Base-by-base conservation (phyloP, 805 yeast species). In the Yamadazyma philogaea region DNA sequence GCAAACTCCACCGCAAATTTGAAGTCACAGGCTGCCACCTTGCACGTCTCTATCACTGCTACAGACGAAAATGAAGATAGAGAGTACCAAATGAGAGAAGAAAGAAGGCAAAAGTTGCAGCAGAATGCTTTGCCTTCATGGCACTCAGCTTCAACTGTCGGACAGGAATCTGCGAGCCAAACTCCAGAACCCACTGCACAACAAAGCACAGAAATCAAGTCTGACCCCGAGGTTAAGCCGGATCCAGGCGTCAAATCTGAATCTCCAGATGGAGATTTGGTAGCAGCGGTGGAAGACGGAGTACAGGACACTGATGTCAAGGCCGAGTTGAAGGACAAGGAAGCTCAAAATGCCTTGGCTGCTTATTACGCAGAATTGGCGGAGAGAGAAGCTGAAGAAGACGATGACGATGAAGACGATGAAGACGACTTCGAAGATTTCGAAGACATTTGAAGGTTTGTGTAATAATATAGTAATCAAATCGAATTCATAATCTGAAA, bases 61-160 rank as follows among this genome's bases (percentile, higher is more conserved):
- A 85, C 82, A 53, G 96, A 87, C 62, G 95, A 87, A 55, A 79
- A 80, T 47, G 74, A 76, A 51, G 81, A 76, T 57, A 76, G 79
- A 52, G 89, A 82, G 63, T 75, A 75, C 53, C 75, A 71, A 57
- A 81, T 81, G 52, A 70, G 78, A 57, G 84, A 85, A 60, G 81
- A 71, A 69, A 81, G 76, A 74, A 80, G 78, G 62, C 82, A 76
- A 61, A 74, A 78, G 51, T 73, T 90, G 61, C 83, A 85, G 57
- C 96, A 91, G 62, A 93, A 93, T 60, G 96, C 96, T 3, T 73
- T 93, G 51, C 99, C 99, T 6, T 83, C 93, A 21, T 93, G 99
- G 99, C 96, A 93, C 60, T 80, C 84, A 50, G 83, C 84, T 52
- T 81, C 91, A 57, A 90, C 99, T 0, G 91, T 91, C 51, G 96